Base-by-base conservation (phyloP, 192 early-diverging fungal genomes). In the Phlyctochytrium planicorne region DNA sequence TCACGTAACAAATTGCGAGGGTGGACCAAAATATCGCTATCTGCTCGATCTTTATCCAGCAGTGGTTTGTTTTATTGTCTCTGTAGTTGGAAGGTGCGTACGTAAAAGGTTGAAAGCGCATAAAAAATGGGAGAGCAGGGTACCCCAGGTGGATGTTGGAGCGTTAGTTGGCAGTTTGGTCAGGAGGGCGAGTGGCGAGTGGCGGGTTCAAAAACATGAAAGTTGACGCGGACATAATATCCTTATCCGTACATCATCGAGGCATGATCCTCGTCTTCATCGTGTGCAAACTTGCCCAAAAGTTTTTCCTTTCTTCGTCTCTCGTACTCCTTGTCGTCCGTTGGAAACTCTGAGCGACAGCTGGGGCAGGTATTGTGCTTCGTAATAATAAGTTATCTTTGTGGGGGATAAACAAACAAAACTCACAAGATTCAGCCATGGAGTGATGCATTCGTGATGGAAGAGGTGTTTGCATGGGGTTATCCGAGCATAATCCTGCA, bases 301-400 rank as follows among this genome's bases (percentile, higher is more conserved):
- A 63, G 52, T 47, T 71, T 30, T 52, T 64, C 24, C 56, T 71
- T 71, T 12, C 69, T 23, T 17, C 30, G 52, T 10, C 40, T 47
- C 36, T 75, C 74, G 33, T 73, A 73, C 32, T 37, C 59, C 17
- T 34, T 32, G 57, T 73, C 71, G 55, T 73, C 71, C 6, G 71
- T 73, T 33, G 60, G 71, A 35, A 73, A 20, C 33, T 72, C 70
- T 20, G 12, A 60, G 12, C 70, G 65, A 20, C 40, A 47, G 20
- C 10, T 14, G 10, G 40, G 40, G 20, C 40, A 47, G 10, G 40
- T 47, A 20, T 47, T 47, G 40, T 47, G 40, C 40, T 47, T 14
- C 20, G 40, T 47, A 47, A 6, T 14, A 47, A 20, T 20, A 47
- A 47, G 40, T 47, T 47, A 47, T 6, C 20, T 47, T 6, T 20